phyloP scores from a whole-genome alignment of 2,329 filamentous ascomycete genomes.

The Cladobotryum mycophilum region DNA sequence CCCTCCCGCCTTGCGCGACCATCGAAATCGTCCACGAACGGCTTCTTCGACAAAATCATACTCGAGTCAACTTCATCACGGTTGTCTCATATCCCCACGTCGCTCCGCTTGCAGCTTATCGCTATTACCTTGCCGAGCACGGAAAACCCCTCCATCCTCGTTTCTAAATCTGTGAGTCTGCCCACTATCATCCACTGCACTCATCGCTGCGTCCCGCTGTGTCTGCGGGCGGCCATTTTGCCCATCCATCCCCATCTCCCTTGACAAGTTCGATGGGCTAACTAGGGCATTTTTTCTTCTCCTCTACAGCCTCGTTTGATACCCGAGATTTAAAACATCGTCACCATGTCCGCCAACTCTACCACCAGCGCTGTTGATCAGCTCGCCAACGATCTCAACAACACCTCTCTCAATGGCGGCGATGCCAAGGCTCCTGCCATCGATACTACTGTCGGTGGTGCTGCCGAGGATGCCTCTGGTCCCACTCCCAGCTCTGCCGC shows the following conservation, averaged over 20 bases:
- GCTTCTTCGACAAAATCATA: constrained; percentile 11
- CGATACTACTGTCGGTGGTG: constrained; percentile 63
- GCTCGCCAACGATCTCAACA: constrained; percentile 72
- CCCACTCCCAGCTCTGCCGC: constrained; percentile 69
- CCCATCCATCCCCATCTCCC: too few species aligned
- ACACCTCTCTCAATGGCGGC: constrained; percentile 63
- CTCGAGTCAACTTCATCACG: constrained; percentile 9
- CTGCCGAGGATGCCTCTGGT: constrained; percentile 53
- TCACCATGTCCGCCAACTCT: constrained; percentile 52
- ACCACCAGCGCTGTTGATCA: constrained; percentile 63
- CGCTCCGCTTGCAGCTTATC: constrained; percentile 10
- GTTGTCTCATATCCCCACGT: constrained; percentile 10
- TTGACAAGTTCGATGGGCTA: neutral
- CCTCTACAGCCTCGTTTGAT: constrained; percentile 9
- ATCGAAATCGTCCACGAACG: constrained; percentile 25
- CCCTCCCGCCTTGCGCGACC: constrained; percentile 20
- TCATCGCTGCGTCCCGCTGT: neutral
- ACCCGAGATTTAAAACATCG: constrained; percentile 5
- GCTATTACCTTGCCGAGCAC: constrained; percentile 10
- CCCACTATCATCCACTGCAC: neutral
- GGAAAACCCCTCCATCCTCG: neutral
- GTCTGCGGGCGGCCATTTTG: neutral
- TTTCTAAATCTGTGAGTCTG: constrained; percentile 10
- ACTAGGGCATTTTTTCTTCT: neutral
- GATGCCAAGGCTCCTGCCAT: constrained; percentile 61